Percentiles rank a stretch among this genome's conserved stretches.
These are phyloP conservation scores for Penicillium polonicum DNA, from an alignment of 2,329 filamentous ascomycete species.

Conservation along the genomic window DNA sequence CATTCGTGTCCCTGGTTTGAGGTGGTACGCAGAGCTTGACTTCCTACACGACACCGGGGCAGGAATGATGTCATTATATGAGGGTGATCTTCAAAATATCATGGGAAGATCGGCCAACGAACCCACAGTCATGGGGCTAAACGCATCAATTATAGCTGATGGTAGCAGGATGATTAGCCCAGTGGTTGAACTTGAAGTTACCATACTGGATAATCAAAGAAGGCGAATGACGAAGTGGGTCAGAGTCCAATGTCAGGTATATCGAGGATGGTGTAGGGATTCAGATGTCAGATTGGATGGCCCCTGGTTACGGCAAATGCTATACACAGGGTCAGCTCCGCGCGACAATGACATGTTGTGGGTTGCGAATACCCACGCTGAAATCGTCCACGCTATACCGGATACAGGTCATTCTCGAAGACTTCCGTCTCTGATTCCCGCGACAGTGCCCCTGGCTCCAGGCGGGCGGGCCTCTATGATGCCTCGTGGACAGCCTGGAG, in stretches of 20 bases:
- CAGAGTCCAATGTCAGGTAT: neutral
- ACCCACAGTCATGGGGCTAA: neutral
- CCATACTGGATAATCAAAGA: neutral
- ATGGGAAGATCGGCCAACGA: neutral
- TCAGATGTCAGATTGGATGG: neutral
- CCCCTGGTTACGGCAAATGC: neutral
- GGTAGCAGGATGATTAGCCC: neutral
- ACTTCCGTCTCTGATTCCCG: neutral
- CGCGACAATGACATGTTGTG: neutral
- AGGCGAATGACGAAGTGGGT: neutral
- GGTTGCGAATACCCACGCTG: neutral
- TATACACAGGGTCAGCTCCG: neutral
- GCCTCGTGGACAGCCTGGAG: neutral
- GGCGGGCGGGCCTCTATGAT: neutral
- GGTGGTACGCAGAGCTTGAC: neutral
- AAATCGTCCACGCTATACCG: neutral
- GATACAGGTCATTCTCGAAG: neutral
- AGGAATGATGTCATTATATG: neutral
- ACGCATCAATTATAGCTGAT: neutral
- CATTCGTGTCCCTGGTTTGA: neutral
- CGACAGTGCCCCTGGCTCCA: neutral
- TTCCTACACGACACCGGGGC: constrained; percentile 4
- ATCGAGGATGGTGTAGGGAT: neutral
- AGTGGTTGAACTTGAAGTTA: neutral
- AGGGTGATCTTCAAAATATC: neutral